Base-by-base conservation (phyloP, 2,329 filamentous ascomycete species). In the Macroventuria anomochaeta region DNA sequence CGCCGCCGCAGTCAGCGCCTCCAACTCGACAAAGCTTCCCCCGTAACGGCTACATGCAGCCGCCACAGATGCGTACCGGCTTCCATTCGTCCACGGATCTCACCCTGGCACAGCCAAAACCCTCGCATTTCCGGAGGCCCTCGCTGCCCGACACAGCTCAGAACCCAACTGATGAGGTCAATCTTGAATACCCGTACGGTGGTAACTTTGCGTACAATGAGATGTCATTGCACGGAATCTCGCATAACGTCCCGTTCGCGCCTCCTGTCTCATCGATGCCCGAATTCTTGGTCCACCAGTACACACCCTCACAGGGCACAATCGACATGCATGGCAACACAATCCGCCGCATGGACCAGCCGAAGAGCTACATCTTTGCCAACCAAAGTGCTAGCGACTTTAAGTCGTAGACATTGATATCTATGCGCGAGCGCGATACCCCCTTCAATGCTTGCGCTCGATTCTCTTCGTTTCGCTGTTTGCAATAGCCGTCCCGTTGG, bases 1-100 rank as follows among this genome's bases (percentile, higher is more conserved):
- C 79, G 3, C 79, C 79, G 31, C 79, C 79, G 7, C 79, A 81
- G 57, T 81, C 79, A 21, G 79, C 79, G 31, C 79, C 79, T 12
- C 77, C 79, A 2, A 76, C 74, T n/a, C 79, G 81, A 55, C 76
- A 79, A 60, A 73, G 67, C 38, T 81, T 81, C 52, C 70, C 76
- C 13, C 67, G 67, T 8, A 65, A 64, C 23, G 59, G 66, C 7
- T 76, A 74, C 48, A 73, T 75, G 67, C 70, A 69, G 29, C 70
- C 67, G 6, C 64, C 71, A 15, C 71, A 73, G 25, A 64, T 67
- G 54, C 66, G 63, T 25, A 46, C 63, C 40, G 70, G 63, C n/a
- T 73, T 70, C 31, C 70, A 71, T 37, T 72, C 71, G 2, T 66
- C 69, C 11, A 68, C 65, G 11, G 72, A 75, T 34, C 64, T 73